A percentile compares a stretch with the other conserved stretches of the same genome.
These are phyloP conservation scores for Beauveria rudraprayagi DNA, from an alignment of 2,329 filamentous ascomycete species.

Conservation along the genomic window DNA sequence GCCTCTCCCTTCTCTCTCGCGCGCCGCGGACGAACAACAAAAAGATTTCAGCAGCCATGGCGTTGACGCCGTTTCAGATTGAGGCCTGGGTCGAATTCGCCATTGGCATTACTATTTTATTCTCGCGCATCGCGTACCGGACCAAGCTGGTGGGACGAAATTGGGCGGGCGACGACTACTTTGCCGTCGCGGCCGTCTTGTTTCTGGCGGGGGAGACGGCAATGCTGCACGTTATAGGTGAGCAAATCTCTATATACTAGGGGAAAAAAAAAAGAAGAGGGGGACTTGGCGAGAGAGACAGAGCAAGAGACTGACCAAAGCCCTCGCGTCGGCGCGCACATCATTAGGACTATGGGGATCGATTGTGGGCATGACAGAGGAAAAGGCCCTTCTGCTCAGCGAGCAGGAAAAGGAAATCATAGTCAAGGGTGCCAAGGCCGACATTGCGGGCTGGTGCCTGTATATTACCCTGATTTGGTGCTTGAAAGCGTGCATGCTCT, in stretches of 20 bases:
- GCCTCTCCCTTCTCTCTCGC: too few relatives aligned
- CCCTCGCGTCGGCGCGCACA: neutral
- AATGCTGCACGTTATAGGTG: slow-evolving; percentile 28
- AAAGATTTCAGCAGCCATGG: slow-evolving; percentile 12
- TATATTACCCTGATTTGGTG: slow-evolving; percentile 32
- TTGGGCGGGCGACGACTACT: slow-evolving; percentile 36
- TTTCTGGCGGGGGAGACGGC: slow-evolving; percentile 26
- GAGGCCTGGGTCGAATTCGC: slow-evolving; percentile 38
- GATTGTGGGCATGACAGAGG: slow-evolving; percentile 18
- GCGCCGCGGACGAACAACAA: neutral
- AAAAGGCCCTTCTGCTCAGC: slow-evolving; percentile 13
- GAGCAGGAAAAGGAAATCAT: slow-evolving; percentile 13
- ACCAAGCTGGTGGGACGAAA: slow-evolving; percentile 31
- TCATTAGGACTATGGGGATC: slow-evolving; percentile 18
- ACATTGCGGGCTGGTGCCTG: slow-evolving; percentile 26
- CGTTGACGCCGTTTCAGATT: slow-evolving; percentile 32
- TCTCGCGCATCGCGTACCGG: slow-evolving; percentile 31
- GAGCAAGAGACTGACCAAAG: neutral
- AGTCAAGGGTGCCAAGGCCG: slow-evolving; percentile 16
- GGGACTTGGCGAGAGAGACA: too few relatives aligned
- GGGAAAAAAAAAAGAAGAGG: neutral
- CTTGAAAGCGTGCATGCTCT: slow-evolving; percentile 31
- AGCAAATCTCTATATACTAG: neutral
- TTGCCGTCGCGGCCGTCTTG: slow-evolving; percentile 26
- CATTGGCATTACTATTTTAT: slow-evolving; percentile 28